phyloP scores from a whole-genome alignment of 345 rosid genomes.

The Nasturtium officinale region DNA sequence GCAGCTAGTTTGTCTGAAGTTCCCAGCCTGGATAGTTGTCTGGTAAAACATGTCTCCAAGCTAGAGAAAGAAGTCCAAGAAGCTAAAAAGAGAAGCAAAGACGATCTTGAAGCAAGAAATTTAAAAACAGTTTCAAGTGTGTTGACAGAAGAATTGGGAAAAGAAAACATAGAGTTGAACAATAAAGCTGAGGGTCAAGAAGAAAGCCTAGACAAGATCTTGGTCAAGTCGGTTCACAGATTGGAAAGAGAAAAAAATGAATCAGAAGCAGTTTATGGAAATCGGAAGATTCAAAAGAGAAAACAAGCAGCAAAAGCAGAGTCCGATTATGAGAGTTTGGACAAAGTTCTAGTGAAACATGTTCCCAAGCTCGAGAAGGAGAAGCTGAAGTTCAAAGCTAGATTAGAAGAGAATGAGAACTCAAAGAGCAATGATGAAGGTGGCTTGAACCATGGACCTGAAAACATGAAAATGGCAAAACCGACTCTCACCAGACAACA shows the following conservation, averaged over 20 bases:
- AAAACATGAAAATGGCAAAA: constrained; percentile 55
- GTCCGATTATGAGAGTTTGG: constrained; percentile 59
- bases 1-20: constrained; percentile 40
- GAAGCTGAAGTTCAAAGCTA: constrained; percentile 49
- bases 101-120: constrained; percentile 32
- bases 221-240: constrained; percentile 59
- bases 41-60: constrained; percentile 69
- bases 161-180: constrained; percentile 63
- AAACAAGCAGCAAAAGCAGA: constrained; percentile 44
- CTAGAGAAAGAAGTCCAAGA: constrained; percentile 87
- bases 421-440: constrained; percentile 39
- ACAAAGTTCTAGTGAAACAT: constrained; percentile 81
- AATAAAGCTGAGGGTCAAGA: constrained; percentile 31
- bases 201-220: constrained; percentile 62
- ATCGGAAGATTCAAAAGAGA: constrained; percentile 39
- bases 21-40: constrained; percentile 74
- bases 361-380: constrained; percentile 76
- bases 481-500: constrained; percentile 42
- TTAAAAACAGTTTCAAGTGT: background rate
- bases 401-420: constrained; percentile 42
- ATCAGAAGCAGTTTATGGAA: constrained; percentile 44
- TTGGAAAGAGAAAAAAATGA: constrained; percentile 58
- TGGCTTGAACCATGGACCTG: constrained; percentile 48
- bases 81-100: constrained; percentile 62
- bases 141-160: constrained; percentile 37